Base-by-base conservation (phyloP, 495 filamentous ascomycete species). In the Trichoderma gamsii region DNA sequence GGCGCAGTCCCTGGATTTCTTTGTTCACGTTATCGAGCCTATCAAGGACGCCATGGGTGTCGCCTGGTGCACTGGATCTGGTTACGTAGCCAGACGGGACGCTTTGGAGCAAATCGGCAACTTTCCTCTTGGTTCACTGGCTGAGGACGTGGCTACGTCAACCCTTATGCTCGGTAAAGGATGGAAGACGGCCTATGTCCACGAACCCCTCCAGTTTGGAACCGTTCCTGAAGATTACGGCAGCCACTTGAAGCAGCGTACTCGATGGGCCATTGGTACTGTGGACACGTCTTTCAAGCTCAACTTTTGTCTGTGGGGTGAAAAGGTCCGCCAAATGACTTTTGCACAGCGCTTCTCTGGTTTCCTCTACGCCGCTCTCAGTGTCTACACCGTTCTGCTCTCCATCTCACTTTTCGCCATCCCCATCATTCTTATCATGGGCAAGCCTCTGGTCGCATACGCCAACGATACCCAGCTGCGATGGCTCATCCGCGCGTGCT, bases 31-130 rank as follows among this genome's bases (percentile, higher is more conserved):
- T n/a, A 79, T 79, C 64, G 81, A 84, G 68, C 78, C 77, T n/a
- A 79, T 82, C 64, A 84, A 84, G 70, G 81, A 85, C 71, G 75
- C 78, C 8, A 74, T 83, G 44, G 76, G 75, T 41, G 77, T 73
- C 35, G 81, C 82, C 35, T 83, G 81, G 83, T 83, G 82, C 68
- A 83, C 82, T 27, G 84, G 84, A 11, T 85, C 82, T 27, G 84
- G 84, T 38, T 86, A 82, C 66, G 74, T 83, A 18, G 72, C 82
- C 61, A 79, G 83, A 6, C 79, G 83, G 23, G 73, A 73, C 43
- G 83, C 83, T 21, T 74, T 86, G 16, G 77, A 84, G 59, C 73
- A 77, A 38, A 85, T 86, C 63, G 83, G 82, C 59, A 79, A 80
- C 38, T 85, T 82, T 70, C 83, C 84, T 6, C 72, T 78, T 7